Conservation (phyloP, 352 stramenopile species). For the Phytophthora niederhauseri region DNA sequence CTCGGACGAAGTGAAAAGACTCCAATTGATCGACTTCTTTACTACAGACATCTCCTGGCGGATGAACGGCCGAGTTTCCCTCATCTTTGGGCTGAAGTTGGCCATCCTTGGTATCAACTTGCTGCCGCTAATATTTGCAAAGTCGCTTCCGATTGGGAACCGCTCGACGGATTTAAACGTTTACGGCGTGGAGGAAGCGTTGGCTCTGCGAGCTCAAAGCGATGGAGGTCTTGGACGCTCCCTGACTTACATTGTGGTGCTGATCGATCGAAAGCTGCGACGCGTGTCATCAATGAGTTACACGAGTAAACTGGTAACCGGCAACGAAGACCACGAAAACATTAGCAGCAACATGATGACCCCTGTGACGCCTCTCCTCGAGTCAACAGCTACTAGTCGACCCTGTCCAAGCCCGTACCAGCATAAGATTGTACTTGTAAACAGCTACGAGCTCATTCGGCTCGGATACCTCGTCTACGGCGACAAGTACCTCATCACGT, state of each 20-base stretch:
- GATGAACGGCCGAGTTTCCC: slow-evolving; percentile 30
- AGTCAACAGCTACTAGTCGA: no score
- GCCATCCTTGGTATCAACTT: slow-evolving; percentile 34
- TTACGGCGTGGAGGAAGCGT: background rate
- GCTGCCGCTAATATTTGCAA: slow-evolving; percentile 29
- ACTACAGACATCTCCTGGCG: slow-evolving; percentile 23
- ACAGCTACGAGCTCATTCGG: slow-evolving; percentile 35
- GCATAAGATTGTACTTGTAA: background rate
- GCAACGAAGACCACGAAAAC: no score
- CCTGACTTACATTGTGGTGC: background rate
- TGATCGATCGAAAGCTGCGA: background rate
- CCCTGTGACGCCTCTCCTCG: no score
- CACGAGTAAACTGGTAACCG: background rate
- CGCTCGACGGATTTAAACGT: background rate
- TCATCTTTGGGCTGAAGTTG: slow-evolving; percentile 37
- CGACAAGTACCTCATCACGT: slow-evolving; percentile 24
- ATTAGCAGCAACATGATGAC: no score
- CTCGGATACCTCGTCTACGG: slow-evolving; percentile 34
- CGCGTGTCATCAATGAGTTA: background rate
- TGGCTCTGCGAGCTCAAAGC: background rate
- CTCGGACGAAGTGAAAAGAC: slow-evolving; percentile 15
- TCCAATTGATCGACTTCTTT: slow-evolving; percentile 33
- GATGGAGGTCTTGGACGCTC: background rate
- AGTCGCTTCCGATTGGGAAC: slow-evolving; percentile 1
- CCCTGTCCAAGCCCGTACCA: no score